phyloP scores from a whole-genome alignment of 2,329 filamentous ascomycete genomes.

The Aspergillus ochraceoroseus region DNA sequence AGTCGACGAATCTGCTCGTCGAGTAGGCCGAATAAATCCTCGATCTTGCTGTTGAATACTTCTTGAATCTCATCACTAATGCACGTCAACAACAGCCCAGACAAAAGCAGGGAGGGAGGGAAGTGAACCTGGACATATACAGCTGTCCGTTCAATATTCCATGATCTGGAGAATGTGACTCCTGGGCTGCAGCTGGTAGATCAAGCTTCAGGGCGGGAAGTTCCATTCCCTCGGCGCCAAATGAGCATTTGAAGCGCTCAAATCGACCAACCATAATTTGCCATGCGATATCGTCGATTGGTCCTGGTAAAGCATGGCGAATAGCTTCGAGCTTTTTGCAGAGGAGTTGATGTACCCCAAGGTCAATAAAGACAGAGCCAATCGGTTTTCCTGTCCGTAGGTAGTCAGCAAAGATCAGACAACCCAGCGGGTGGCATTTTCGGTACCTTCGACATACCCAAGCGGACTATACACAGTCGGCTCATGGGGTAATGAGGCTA shows the following conservation, averaged over 20 bases:
- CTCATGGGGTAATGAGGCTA: constrained; percentile 24
- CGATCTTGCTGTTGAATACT: constrained; percentile 24
- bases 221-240: constrained; percentile 25
- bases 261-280: constrained; percentile 32
- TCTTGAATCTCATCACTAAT: constrained; percentile 19
- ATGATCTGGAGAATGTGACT: constrained; percentile 24
- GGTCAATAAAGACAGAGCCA: constrained; percentile 37
- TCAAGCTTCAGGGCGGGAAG: constrained; percentile 27
- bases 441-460: constrained; percentile 24
- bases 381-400: constrained; percentile 27
- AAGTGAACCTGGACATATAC: constrained; percentile 28
- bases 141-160: constrained; percentile 30
- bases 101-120: neutral
- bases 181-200: constrained; percentile 24
- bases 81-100: neutral
- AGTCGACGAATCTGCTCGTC: constrained; percentile 26
- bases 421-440: neutral
- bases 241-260: constrained; percentile 33
- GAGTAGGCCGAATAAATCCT: constrained; percentile 28
- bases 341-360: constrained; percentile 26
- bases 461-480: constrained; percentile 27
- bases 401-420: neutral
- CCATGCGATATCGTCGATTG: constrained; percentile 24
- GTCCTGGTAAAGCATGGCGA: constrained; percentile 15
- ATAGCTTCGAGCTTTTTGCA: constrained; percentile 23